A percentile compares a stretch with the other conserved stretches of the same genome.
These are phyloP conservation scores for Solidago caesia DNA, from an alignment of 129 eudicot species.

Conservation along the genomic window DNA sequence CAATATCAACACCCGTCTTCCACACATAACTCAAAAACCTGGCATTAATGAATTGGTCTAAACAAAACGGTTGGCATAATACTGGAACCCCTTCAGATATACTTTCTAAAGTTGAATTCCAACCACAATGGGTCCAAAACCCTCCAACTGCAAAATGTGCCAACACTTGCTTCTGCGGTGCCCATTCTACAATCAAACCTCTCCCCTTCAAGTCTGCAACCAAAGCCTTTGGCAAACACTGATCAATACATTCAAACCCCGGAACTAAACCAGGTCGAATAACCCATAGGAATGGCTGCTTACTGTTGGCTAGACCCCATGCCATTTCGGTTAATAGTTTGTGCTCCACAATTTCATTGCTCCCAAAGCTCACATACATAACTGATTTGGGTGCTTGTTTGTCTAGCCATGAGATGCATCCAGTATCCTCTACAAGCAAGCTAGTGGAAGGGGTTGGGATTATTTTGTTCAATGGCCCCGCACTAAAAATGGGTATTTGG, in stretches of 20 bases:
- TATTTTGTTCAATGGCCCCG: slow-evolving; percentile 49
- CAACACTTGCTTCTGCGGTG: no score
- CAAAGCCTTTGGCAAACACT: no score
- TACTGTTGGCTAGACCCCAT: slow-evolving; percentile 51
- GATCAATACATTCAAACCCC: not conserved
- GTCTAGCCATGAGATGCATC: slow-evolving; percentile 50
- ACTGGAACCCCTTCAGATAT: not conserved
- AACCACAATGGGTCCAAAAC: not conserved
- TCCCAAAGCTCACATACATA: slow-evolving; percentile 52
- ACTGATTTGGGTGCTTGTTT: slow-evolving; percentile 45
- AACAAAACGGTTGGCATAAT: not conserved
- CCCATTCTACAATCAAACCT: no score
- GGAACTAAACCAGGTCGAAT: slow-evolving; percentile 32
- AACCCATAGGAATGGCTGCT: slow-evolving; percentile 50
- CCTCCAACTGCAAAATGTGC: not conserved
- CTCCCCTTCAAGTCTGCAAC: no score
- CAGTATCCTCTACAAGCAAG: slow-evolving; percentile 35
- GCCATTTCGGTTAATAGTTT: slow-evolving; percentile 36
- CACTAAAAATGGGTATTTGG: slow-evolving; percentile 36
- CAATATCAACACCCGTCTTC: not conserved
- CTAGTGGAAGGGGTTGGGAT: slow-evolving; percentile 25
- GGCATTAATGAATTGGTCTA: not conserved
- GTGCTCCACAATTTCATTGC: slow-evolving; percentile 34
- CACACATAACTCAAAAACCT: not conserved
- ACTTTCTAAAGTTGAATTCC: not conserved